Percentiles rank a stretch among this genome's conserved stretches.
These are phyloP conservation scores for Actinidia chinensis DNA, from an alignment of 179 eudicot species.

Conservation along the genomic window DNA sequence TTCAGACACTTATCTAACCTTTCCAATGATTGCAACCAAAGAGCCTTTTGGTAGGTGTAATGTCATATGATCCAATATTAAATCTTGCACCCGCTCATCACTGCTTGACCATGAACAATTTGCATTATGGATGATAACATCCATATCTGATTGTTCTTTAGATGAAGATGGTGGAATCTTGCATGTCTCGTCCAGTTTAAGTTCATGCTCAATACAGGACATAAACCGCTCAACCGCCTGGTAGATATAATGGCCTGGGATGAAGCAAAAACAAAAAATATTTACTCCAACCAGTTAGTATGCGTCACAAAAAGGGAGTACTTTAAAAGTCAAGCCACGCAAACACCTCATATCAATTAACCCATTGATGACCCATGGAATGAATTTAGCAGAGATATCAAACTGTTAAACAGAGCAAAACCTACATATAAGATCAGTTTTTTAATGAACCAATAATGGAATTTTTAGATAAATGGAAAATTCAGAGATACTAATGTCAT, in stretches of 20 bases:
- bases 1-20: slow-evolving; percentile 46
- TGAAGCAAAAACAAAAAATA: slow-evolving; percentile 3
- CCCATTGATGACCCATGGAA: slow-evolving; percentile 99
- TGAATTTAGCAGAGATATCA: slow-evolving; percentile 93
- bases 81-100: slow-evolving; percentile 35
- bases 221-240: slow-evolving; percentile 80
- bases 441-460: too few species aligned
- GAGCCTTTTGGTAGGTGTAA: slow-evolving; percentile 69
- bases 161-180: slow-evolving; percentile 35
- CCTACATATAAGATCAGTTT: slow-evolving; percentile 50
- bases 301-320: background rate
- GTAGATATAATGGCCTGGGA: slow-evolving; percentile 76
- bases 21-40: slow-evolving; percentile 79
- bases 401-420: slow-evolving; percentile 86
- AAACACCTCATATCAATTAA: slow-evolving; percentile 83
- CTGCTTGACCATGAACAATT: slow-evolving; percentile 72
- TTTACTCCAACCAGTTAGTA: slow-evolving; percentile 7
- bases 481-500: background rate
- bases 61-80: slow-evolving; percentile 53
- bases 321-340: slow-evolving; percentile 9
- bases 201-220: slow-evolving; percentile 53
- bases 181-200: slow-evolving; percentile 19
- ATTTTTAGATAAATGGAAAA: background rate
- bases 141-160: slow-evolving; percentile 39
- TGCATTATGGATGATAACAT: slow-evolving; percentile 62